Base-by-base conservation (phyloP, 2,329 filamentous ascomycete genomes). In the Fusarium piperis region DNA sequence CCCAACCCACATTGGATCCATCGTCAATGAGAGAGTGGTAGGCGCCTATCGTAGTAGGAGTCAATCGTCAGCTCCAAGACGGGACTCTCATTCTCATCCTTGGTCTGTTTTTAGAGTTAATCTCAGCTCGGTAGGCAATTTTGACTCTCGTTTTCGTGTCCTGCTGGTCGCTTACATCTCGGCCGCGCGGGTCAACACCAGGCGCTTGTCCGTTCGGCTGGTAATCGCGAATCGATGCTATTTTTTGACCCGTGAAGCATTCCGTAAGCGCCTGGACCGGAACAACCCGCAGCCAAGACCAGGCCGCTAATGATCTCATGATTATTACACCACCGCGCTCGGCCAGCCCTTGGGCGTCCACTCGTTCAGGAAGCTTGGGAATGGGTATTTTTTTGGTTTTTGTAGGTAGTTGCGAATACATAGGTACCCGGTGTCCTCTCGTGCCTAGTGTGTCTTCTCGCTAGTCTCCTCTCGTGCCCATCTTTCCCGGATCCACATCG, bases 141-240 rank as follows among this genome's bases (percentile, higher is more conserved):
- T 44, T 36, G 28, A 28, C 4, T 36, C 48, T 57, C 48, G 55
- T 65, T 59, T 67, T 63, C 55, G 67, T 36, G 35, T 69, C 41
- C 30, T 41, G 33, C 20, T 36, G 66, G 67, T 52, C 67, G 55
- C 66, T 58, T 70, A 59, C 28, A 36, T 70, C 15, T 13, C 13
- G 62, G 12, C 67, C 51, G 35, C 16, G 39, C 41, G 41, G 56
- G 18, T 23, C 7, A 2, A 33, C 5, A 48, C 7, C 18, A 38
- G 44, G 67, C 67, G 67, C 67, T 46, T 18, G n/a, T 48, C 39
- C 56, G 1, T 26, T 18, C 15, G 35, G 32, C 3, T 16, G 41
- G 59, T 74, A 74, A 66, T 56, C 72, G 74, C 74, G 68, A 51
- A 51, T 51, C 16, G 46, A 56, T 73, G 32, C 70, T 76, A 76